Base-by-base conservation (phyloP, 179 eudicot genomes). In the Patellifolia procumbens region DNA sequence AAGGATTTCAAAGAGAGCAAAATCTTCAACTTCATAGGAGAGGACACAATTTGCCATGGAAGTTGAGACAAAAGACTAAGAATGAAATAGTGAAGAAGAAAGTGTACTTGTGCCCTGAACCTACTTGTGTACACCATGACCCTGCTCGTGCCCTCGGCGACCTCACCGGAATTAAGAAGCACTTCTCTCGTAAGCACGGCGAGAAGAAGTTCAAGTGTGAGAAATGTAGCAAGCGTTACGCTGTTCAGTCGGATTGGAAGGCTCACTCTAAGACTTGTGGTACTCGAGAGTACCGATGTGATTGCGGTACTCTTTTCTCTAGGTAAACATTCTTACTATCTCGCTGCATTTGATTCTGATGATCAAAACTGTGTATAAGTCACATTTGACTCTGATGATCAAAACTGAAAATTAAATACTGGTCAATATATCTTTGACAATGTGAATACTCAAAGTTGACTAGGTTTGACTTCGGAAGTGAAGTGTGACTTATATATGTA, bases 1-100 rank as follows among this genome's bases (percentile, higher is more conserved):
- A 83, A 67, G 86, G 86, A 6, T 83, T 83, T 31, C 86, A 83
- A 74, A 80, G 86, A 8, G 86, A 83, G 26, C 86, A 83, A 32
- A 83, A 83, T 52, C 72, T 83, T 20, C 86, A 83, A 55, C 86
- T 83, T 37, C 86, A 83, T 62, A 80, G 86, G 39, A 77, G 86
- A 71, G 86, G 86, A 0, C 86, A 83, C 77, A 83, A 83, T 31
- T 81, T 84, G 4, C 86, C 86, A 1, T 84, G 86, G 86, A 84
- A 84, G 58, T 58, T 84, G 43, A 78, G 63, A 29, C 86, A 84
- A 53, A 84, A 75, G 78, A 81, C 65, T 6, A 84, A 77, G 74
- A 81, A 84, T 59, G 86, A 81, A 8, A 68, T 29, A 20, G 84
- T 78, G 6, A 74, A 70, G 56, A 84, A 75, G 58, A 84, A 84